Base-by-base conservation (phyloP, 2,329 filamentous ascomycete species). In the Biscogniauxia sp. region DNA sequence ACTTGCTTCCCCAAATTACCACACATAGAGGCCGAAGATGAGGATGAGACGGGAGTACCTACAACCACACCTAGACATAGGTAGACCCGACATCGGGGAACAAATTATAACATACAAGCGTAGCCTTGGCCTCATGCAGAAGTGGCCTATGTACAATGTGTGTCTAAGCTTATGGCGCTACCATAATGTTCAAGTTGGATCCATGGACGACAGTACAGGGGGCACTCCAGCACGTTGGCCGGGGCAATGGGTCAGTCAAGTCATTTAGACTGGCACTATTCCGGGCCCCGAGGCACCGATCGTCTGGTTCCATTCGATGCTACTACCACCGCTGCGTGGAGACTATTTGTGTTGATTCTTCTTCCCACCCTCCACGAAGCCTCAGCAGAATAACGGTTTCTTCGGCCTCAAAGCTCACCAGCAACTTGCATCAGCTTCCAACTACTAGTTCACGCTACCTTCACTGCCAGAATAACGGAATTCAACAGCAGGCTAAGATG, bases 391-490 rank as follows among this genome's bases (percentile, higher is more conserved):
- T 13, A 45, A 45, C 28, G 28, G 37, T 45, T 45, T 17, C 2
- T 45, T 5, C 17, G 15, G 37, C 37, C 37, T n/a, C 37, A 45
- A 45, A 45, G 37, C 17, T 45, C 17, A 13, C 3, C 28, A 45
- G 37, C 13, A 15, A 2, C 17, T 45, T 45, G 11, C 37, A 45
- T 45, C 37, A 37, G 32, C 50, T 62, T 56, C 49, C 60, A 61
- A 57, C 58, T 28, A 54, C 53, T 54, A 53, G 4, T 23, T 7
- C 49, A 58, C 50, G 56, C 57, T 60, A 61, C 55, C 57, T 57
- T 54, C 49, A 54, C 28, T 51, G 23, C 55, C 57, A 54, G 55
- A 55, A 68, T 68, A 64, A 55, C 53, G 8, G 62, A 61, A 28
- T 53, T 61, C 37, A 41, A 60, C 54, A 54, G 17, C 37, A n/a